A percentile compares a stretch with the other conserved stretches of the same genome.
These are phyloP conservation scores for Lentinula guzmanii DNA, from an alignment of 768 basidiomycete genomes.

Conservation along the genomic window DNA sequence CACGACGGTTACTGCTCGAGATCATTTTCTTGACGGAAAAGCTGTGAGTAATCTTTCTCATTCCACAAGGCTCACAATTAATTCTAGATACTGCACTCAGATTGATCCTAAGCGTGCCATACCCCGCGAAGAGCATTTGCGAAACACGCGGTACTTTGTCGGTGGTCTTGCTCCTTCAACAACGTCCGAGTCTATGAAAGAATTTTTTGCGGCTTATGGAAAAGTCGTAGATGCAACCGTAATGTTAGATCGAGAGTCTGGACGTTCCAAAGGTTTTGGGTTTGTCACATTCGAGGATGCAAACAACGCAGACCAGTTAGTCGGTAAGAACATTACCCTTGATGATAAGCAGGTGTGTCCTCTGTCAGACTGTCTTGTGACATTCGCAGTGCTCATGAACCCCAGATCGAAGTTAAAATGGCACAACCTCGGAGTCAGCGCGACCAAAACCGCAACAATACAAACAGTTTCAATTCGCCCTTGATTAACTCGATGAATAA, in stretches of 20 bases:
- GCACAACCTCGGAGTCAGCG: slow-evolving; percentile 70
- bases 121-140: slow-evolving; percentile 72
- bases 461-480: slow-evolving; percentile 16
- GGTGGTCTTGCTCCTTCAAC: slow-evolving; percentile 67
- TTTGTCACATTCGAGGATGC: slow-evolving; percentile 78
- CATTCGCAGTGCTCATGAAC: background rate
- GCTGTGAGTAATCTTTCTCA: slow-evolving; percentile 34
- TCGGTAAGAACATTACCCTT: slow-evolving; percentile 58
- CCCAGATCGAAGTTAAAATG: slow-evolving; percentile 76
- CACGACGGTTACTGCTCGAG: slow-evolving; percentile 55
- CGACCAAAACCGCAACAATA: slow-evolving; percentile 39
- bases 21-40: slow-evolving; percentile 77
- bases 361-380: background rate
- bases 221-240: slow-evolving; percentile 79
- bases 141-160: slow-evolving; percentile 77
- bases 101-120: slow-evolving; percentile 89
- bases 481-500: slow-evolving; percentile 10
- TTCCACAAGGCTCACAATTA: background rate
- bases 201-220: slow-evolving; percentile 70
- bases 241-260: slow-evolving; percentile 77
- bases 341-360: slow-evolving; percentile 69
- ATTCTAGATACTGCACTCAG: slow-evolving; percentile 26
- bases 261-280: slow-evolving; percentile 76
- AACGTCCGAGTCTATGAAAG: slow-evolving; percentile 64
- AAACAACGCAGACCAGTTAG: slow-evolving; percentile 57